Base-by-base conservation (phyloP, 2,329 filamentous ascomycete species). In the Diaporthe batatas region DNA sequence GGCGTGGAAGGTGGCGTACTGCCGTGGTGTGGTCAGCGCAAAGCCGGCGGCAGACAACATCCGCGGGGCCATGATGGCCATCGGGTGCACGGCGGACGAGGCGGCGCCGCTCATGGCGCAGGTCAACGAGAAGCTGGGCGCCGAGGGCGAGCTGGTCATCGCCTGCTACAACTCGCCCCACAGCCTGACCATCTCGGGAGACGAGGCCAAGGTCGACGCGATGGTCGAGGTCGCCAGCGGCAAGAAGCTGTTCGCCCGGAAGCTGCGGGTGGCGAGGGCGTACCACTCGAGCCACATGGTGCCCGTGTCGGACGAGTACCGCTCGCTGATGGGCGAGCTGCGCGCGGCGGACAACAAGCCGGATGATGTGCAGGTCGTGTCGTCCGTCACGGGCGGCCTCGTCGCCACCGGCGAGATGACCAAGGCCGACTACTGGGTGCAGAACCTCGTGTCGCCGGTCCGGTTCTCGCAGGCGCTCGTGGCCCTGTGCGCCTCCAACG, bases 161-260 rank as follows among this genome's bases (percentile, higher is more conserved):
- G 78, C 79, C 51, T 73, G 72, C 58, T 64, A 64, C 72, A 73
- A 73, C 68, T 72, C 69, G 32, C 80, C 82, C 0, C 51, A 74
- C 2, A 84, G 78, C 58, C 73, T 80, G 12, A 84, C 83, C 0
- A n/a, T 84, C 0, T 82, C 82, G 1, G 82, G 82, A 1, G 78
- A 80, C 39, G 70, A 62, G 10, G 70, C 64, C 6, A 77, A 76
- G 6, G 74, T 84, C 7, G 73, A 79, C 25, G 75, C 75, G 16
- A 68, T 82, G 3, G 73, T 76, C 25, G 65, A 70, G n/a, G 39
- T 74, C 36, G 72, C 80, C 29, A 65, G 76, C 7, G 75, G 76
- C 11, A 76, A 80, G n/a, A 73, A 69, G 25, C 75, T 80, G 0
- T 83, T 82, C 36, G 72, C 74, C 6, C 75, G 79, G 11, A 76